Evolutionary conservation across 768 basidiomycete genomes (phyloP), one percentile per base, ranked within the genome.

Genomic region (Lactifluus echinatus): DNA sequence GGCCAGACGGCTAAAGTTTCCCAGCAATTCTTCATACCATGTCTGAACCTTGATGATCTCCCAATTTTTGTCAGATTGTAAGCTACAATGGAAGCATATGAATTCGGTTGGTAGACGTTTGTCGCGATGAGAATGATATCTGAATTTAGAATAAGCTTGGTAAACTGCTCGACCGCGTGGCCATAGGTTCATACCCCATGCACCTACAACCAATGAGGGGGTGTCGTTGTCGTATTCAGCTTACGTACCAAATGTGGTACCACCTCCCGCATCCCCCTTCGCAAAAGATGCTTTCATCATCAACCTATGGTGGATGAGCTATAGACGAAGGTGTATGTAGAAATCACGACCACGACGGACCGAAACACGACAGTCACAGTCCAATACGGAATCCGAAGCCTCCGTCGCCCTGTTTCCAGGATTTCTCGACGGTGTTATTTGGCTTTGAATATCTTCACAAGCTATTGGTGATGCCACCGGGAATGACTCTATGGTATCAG

Each of bases 201-300:
- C 82, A 84, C 82, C 82, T 83, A 45, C 12, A 23, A 26, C 19
- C 33, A n/a, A 28, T 53, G 23, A 26, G 55, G 14, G 33, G 29
- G 29, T 3, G 17, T 2, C 8, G 17, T 29, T 14, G 8, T 29
- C 21, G 21, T 21, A 29, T 8, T 8, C 11, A 24, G 49, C 19
- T 28, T 56, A 66, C 79, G 53, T 53, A 89, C 89, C 89, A 92
- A 42, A 82, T 64, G 67, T 92, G 89, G 66, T 79, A 85, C 87
- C 87, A 89, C 56, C 73, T 77, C 17, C 73, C 73, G 68, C 89
- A 90, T n/a, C 75, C 80, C 8, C 81, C 83, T 57, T 90, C 87
- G 64, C 89, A 92, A 54, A 80, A 75, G 55, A 80, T 76, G 28
- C 63, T 65, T 23, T 77, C 74, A 29, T 57, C 63, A 60, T 85